Evolutionary conservation across 2,329 filamentous ascomycete species (phyloP).

Genomic region (Cadophora gregata): DNA sequence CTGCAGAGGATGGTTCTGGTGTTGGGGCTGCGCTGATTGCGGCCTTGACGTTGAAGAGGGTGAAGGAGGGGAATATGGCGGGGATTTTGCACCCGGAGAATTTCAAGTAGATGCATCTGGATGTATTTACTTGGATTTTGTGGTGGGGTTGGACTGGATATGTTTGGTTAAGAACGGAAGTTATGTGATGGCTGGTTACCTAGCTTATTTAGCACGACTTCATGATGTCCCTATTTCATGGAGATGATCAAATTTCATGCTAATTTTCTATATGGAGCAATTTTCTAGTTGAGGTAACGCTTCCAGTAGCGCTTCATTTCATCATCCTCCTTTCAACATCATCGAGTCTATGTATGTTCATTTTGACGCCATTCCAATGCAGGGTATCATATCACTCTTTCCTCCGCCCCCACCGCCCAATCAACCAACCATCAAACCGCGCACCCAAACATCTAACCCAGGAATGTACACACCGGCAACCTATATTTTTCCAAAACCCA

Average conservation of each 20-base stretch:
- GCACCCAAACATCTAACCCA: constrained; percentile 46
- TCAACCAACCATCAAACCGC: background rate
- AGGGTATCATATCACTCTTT: constrained; percentile 26
- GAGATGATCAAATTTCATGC: background rate
- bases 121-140: background rate
- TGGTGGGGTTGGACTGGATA: background rate
- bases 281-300: too few relatives aligned
- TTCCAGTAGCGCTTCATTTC: too few relatives aligned
- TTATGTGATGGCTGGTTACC: background rate
- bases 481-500: constrained; percentile 85
- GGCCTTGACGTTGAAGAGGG: constrained; percentile 68
- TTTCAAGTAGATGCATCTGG: constrained; percentile 50
- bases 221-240: constrained; percentile 2
- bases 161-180: background rate
- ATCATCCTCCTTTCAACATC: too few relatives aligned
- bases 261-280: too few relatives aligned
- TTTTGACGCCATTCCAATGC: constrained; percentile 22
- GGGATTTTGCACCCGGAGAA: constrained; percentile 71
- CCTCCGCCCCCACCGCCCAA: background rate
- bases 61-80: constrained; percentile 65
- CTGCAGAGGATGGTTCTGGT: constrained; percentile 94
- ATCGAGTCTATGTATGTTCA: background rate
- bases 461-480: constrained; percentile 75
- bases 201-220: background rate
- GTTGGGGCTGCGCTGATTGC: constrained; percentile 97